These are phyloP conservation scores for Xylariaceae sp. DNA, from an alignment of 2,329 filamentous ascomycete species.

Conservation along the genomic window DNA sequence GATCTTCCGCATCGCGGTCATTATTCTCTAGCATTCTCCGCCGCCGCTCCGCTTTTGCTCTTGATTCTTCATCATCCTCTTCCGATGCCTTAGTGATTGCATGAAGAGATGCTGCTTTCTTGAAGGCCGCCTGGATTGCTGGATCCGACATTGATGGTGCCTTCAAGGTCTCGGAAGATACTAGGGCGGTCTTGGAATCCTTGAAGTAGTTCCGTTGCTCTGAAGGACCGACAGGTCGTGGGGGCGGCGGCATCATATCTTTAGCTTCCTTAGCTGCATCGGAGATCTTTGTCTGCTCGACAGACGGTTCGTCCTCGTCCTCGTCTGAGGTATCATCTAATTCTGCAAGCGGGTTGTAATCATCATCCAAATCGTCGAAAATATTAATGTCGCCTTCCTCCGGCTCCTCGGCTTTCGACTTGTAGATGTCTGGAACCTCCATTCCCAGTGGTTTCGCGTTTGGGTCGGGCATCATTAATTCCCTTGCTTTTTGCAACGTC, in stretches of 20 bases:
- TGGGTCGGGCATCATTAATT: conserved; percentile 60
- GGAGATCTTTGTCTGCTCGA: conserved; percentile 30
- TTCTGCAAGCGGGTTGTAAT: conserved; percentile 71
- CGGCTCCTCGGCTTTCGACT: conserved; percentile 54
- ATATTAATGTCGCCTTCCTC: conserved; percentile 67
- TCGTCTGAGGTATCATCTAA: conserved; percentile 53
- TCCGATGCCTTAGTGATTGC: conserved; percentile 51
- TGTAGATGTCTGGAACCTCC: conserved; percentile 68
- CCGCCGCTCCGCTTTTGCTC: conserved; percentile 70
- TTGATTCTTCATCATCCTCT: conserved; percentile 52
- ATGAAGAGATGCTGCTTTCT: conserved; percentile 77
- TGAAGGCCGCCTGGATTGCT: conserved; percentile 81
- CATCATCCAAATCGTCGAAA: conserved; percentile 69
- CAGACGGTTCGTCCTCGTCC: conserved; percentile 37
- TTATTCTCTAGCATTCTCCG: conserved; percentile 76
- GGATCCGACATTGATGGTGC: conserved; percentile 72
- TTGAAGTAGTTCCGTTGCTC: conserved; percentile 67
- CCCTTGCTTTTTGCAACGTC: conserved; percentile 46
- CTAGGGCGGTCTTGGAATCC: conserved; percentile 61
- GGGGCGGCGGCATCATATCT: conserved; percentile 54
- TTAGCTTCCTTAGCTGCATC: conserved; percentile 36
- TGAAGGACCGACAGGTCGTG: conserved; percentile 45
- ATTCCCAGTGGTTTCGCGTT: conserved; percentile 66
- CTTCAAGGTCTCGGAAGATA: conserved; percentile 59
- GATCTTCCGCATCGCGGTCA: conserved; percentile 84